Evolutionary conservation across 1,284 basidiomycete species (phyloP), one percentile per base, ranked within the genome.

Genomic region (Afroboletus lepidellus): DNA sequence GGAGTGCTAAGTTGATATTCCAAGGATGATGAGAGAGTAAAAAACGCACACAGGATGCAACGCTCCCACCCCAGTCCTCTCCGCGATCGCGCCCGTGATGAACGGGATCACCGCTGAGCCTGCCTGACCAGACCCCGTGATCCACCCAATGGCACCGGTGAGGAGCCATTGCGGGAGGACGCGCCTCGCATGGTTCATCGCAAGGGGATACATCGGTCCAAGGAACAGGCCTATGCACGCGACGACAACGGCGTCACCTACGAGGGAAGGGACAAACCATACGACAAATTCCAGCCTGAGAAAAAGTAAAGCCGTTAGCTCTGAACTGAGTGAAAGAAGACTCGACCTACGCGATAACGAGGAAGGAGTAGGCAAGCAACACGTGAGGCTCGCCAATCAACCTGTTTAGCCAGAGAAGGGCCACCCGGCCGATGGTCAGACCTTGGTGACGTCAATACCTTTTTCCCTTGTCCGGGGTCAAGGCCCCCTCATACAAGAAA

Each of bases 191-290:
- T 79, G 74, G 50, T 76, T 77, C 70, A 83, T 76, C 30, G 74
- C 68, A 55, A 80, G 76, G 3, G 80, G 79, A 57, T 77, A 83
- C 61, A 82, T 74, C 2, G 82, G 82, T 6, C 75, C 77, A 13
- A 79, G 56, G 20, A 83, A 60, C 16, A 84, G 49, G 13, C 81
- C 83, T 46, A 84, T 72, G 37, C 83, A 63, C 8, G 77, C 74
- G 8, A 85, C 75, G 3, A 76, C 74, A 12, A 84, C 62, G 1
- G 80, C 82, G 36, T 74, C 73, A 20, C 72, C 73, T 37, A 83
- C 65, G 25, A 84, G 69, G 5, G 74, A 77, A 0, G 80, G 80
- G 1, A 81, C 77, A 33, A 81, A 70, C 84, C 83, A 84, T 25
- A 84, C 69, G 29, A 79, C 61, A 38, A 84, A 60, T 56, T 83